Evolutionary conservation across 495 filamentous ascomycete genomes (phyloP), one percentile per base, ranked within the genome.

Genomic region (Aspergillus coremiiformis): DNA sequence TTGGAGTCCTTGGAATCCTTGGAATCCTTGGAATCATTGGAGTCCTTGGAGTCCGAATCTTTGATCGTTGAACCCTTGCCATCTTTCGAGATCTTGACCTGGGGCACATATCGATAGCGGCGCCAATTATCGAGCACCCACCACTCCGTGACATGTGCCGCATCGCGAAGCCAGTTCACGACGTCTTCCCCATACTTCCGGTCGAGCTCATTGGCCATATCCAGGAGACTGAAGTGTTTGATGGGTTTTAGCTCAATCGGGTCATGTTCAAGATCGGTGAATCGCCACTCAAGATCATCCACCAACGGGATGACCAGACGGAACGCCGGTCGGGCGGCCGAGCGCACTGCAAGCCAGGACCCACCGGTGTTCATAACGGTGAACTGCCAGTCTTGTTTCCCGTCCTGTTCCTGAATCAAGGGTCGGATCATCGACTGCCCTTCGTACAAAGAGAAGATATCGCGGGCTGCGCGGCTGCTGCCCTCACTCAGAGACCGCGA

Each of bases 291-390:
- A 7, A 74, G 66, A 12, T 70, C 66, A 49, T 68, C 67, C 37
- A 76, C 66, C 11, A 78, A 64, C 4, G 75, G 74, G 23, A 77
- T 58, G 11, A 77, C 70, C 2, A 78, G 64, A 15, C 75, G 65
- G 53, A 58, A 71, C n/a, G 64, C 62, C 0, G 71, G 69, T 7
- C 59, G 54, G 1, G 65, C 67, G 6, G 73, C 71, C 7, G 71
- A 75, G 3, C 70, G 69, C 11, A 76, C 64, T 6, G 68, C 65
- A 1, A 78, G 61, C 63, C 69, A 67, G 0, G 72, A 66, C 1
- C 74, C 72, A n/a, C 75, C 75, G 0, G 75, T 74, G 54, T 78
- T 78, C 59, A 78, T 71, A 47, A 76, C 72, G 24, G 68, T 73
- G 54, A 76, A 76, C 48, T 77, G 73, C 74, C 73, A 78, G 46